These are phyloP conservation scores for Claviceps purpurea DNA, from an alignment of 2,329 filamentous ascomycete genomes.

Conservation along the genomic window DNA sequence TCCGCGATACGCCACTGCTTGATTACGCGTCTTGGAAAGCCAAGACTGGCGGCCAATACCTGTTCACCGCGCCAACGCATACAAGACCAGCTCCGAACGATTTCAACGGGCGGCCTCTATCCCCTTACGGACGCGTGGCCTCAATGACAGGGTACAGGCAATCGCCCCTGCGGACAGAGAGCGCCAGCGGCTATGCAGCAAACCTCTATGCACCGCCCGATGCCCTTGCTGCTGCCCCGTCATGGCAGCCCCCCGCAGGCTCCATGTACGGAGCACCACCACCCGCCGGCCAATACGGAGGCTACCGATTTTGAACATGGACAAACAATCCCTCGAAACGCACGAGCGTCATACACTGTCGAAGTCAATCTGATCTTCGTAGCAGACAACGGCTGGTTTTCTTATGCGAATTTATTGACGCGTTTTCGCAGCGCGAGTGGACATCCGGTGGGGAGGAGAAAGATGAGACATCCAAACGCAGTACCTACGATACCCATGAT, in stretches of 20 bases:
- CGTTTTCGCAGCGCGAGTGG: constrained; percentile 16
- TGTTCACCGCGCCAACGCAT: constrained; percentile 22
- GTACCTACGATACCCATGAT: background rate
- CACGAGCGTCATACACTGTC: background rate
- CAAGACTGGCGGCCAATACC: constrained; percentile 22
- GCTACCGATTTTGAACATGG: constrained; percentile 19
- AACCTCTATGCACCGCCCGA: constrained; percentile 19
- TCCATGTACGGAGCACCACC: constrained; percentile 18
- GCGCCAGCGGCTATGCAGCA: constrained; percentile 14
- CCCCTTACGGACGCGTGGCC: constrained; percentile 32
- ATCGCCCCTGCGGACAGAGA: constrained; percentile 36
- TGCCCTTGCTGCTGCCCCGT: constrained; percentile 10
- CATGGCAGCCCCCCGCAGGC: constrained; percentile 17
- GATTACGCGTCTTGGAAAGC: constrained; percentile 43
- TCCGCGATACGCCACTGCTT: constrained; percentile 56
- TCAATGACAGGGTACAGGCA: constrained; percentile 34
- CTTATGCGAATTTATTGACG: constrained; percentile 2
- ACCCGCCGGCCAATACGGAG: constrained; percentile 22
- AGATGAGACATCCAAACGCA: background rate
- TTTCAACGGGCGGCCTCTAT: constrained; percentile 29
- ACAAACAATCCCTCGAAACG: background rate
- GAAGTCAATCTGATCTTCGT: background rate
- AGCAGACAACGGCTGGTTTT: constrained; percentile 2
- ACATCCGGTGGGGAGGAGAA: background rate
- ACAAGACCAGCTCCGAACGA: constrained; percentile 30